Conservation (phyloP, 2,329 filamentous ascomycete species). For the Aspergillus sp. region DNA sequence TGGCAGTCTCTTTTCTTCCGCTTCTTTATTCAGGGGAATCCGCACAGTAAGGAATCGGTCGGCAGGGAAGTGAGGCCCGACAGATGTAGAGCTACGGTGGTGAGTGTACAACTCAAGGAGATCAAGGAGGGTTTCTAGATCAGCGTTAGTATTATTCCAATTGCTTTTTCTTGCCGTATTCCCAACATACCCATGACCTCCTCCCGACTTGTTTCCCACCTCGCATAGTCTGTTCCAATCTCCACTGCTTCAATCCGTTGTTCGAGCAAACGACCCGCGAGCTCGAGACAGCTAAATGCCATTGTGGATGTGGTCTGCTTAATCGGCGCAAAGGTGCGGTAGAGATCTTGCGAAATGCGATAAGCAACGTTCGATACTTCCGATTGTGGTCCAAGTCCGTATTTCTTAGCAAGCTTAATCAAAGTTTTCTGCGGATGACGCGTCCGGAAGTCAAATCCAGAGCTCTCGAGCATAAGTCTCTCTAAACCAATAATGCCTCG, state of each 20-base stretch:
- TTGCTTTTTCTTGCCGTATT: constrained; percentile 9
- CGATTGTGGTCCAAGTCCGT: constrained; percentile 53
- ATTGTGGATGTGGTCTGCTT: constrained; percentile 88
- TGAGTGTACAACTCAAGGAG: constrained; percentile 90
- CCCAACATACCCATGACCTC: constrained; percentile 50
- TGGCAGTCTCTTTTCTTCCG: constrained; percentile 61
- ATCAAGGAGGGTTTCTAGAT: constrained; percentile 77
- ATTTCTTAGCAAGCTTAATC: constrained; percentile 70
- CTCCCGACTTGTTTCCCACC: constrained; percentile 47
- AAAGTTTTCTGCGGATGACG: constrained; percentile 83
- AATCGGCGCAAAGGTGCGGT: constrained; percentile 87
- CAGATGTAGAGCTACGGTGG: constrained; percentile 69
- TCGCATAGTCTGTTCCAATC: constrained; percentile 51
- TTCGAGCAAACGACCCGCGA: constrained; percentile 69
- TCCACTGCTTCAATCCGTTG: constrained; percentile 54
- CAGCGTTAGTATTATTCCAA: constrained; percentile 24
- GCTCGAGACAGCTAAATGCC: constrained; percentile 77
- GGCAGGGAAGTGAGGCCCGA: constrained; percentile 71
- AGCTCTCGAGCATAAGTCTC: constrained; percentile 86
- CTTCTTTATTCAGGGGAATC: constrained; percentile 81
- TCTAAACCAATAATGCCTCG: constrained; percentile 87
- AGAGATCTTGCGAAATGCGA: constrained; percentile 81
- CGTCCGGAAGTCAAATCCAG: constrained; percentile 90
- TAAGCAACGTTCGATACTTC: constrained; percentile 69
- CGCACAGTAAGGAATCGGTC: constrained; percentile 82